phyloP scores from a whole-genome alignment of 805 yeast species.

The Metschnikowia gelsemii region DNA sequence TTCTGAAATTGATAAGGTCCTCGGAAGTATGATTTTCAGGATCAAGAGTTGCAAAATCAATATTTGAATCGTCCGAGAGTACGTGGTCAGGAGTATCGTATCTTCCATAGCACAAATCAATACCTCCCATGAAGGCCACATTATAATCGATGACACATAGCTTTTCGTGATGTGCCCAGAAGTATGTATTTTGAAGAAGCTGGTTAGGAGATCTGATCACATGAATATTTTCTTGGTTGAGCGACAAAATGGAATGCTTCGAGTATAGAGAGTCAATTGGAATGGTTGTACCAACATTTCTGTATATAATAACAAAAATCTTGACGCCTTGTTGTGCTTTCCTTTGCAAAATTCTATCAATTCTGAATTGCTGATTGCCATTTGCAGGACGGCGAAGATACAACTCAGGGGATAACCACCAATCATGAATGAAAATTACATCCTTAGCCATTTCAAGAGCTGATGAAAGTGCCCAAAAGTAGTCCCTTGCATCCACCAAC shows the following conservation, averaged over 20 bases:
- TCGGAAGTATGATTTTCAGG: slow-evolving; percentile 35
- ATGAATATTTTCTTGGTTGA: slow-evolving; percentile 79
- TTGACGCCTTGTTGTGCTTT: slow-evolving; percentile 95
- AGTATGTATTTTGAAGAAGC: slow-evolving; percentile 84
- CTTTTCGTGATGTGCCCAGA: slow-evolving; percentile 99
- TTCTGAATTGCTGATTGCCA: slow-evolving; percentile 91
- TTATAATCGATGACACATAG: slow-evolving; percentile 83
- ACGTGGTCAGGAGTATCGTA: slow-evolving; percentile 97
- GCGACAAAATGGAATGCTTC: slow-evolving; percentile 83
- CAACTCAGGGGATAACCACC: slow-evolving; percentile 97
- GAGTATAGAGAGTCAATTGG: slow-evolving; percentile 94
- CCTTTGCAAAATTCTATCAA: slow-evolving; percentile 82
- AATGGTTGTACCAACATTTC: slow-evolving; percentile 91
- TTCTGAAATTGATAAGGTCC: slow-evolving; percentile 52
- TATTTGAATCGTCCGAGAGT: slow-evolving; percentile 65
- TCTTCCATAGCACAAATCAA: slow-evolving; percentile 93
- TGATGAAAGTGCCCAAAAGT: slow-evolving; percentile 92
- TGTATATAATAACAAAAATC: slow-evolving; percentile 83
- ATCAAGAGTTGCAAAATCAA: slow-evolving; percentile 34
- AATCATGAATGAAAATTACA: slow-evolving; percentile 90
- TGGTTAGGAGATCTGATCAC: slow-evolving; percentile 95
- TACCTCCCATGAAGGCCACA: slow-evolving; percentile 90
- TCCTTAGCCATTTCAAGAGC: slow-evolving; percentile 93
- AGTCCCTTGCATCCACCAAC: slow-evolving; percentile 96
- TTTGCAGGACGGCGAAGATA: slow-evolving; percentile 92